phyloP scores from a whole-genome alignment of 2,329 filamentous ascomycete genomes.

The Aspergillus proliferans region DNA sequence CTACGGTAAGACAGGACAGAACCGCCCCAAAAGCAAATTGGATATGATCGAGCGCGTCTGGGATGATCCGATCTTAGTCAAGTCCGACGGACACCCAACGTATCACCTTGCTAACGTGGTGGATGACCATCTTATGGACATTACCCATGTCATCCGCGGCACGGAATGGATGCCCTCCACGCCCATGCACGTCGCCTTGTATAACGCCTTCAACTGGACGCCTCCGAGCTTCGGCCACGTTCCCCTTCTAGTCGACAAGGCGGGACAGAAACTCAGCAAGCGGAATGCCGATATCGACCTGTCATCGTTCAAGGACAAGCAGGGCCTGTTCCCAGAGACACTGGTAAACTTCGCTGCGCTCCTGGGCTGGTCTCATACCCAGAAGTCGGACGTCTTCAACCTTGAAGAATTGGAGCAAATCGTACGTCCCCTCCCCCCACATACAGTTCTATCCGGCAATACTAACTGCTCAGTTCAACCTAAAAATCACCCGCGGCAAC shows the following conservation, averaged over 20 bases:
- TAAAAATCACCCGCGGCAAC: constrained; percentile 88
- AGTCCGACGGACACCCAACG: constrained; percentile 85
- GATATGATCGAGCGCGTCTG: constrained; percentile 46
- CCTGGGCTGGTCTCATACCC: constrained; percentile 71
- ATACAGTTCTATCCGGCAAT: neutral
- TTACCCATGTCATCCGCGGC: constrained; percentile 91
- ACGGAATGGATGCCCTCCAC: constrained; percentile 97
- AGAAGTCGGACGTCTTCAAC: constrained; percentile 63
- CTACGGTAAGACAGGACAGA: constrained; percentile 57
- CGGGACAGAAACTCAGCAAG: constrained; percentile 80
- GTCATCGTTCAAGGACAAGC: constrained; percentile 48
- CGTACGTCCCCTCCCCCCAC: constrained; percentile 39
- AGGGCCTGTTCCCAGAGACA: constrained; percentile 57
- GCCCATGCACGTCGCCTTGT: constrained; percentile 68
- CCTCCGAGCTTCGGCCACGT: constrained; percentile 74
- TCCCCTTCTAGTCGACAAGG: constrained; percentile 62
- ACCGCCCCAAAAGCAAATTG: constrained; percentile 45
- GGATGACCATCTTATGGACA: constrained; percentile 90
- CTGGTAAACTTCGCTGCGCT: constrained; percentile 79
- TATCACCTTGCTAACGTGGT: constrained; percentile 98
- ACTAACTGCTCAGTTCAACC: constrained; percentile 56
- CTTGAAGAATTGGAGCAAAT: constrained; percentile 64
- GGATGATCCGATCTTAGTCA: constrained; percentile 85
- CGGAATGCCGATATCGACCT: constrained; percentile 64
- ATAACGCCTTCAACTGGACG: constrained; percentile 69